These are phyloP conservation scores for Colletotrichum tamarilloi DNA, from an alignment of 2,329 filamentous ascomycete species.

Conservation along the genomic window DNA sequence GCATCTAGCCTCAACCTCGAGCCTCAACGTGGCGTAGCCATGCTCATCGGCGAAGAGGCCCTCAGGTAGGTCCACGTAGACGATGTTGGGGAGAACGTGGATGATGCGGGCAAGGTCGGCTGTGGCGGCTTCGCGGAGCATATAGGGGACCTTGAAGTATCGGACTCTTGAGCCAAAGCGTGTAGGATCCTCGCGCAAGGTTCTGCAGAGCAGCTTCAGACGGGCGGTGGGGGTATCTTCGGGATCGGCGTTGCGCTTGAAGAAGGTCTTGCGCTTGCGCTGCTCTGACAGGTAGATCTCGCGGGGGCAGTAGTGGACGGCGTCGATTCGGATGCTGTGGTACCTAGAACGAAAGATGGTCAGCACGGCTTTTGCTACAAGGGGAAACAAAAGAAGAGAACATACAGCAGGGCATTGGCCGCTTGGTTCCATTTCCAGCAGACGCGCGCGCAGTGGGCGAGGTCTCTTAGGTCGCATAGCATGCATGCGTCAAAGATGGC, in stretches of 20 bases:
- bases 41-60: conserved; percentile 87
- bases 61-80: conserved; percentile 90
- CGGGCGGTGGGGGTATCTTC: conserved; percentile 83
- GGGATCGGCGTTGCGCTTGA: conserved; percentile 81
- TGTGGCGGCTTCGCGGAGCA: conserved; percentile 90
- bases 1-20: conserved; percentile 87
- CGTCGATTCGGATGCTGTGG: conserved; percentile 90
- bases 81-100: conserved; percentile 84
- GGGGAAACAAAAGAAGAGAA: conserved; percentile 37
- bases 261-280: conserved; percentile 78
- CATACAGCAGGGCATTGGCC: conserved; percentile 70
- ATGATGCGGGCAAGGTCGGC: conserved; percentile 87
- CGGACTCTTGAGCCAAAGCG: conserved; percentile 76
- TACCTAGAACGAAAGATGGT: conserved; percentile 66
- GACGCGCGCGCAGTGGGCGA: conserved; percentile 82
- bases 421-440: conserved; percentile 76
- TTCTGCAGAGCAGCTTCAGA: conserved; percentile 82
- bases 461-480: conserved; percentile 91
- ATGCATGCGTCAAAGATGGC: conserved; percentile 85
- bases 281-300: conserved; percentile 84
- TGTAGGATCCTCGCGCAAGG: conserved; percentile 80
- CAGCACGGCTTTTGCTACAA: conserved; percentile 21
- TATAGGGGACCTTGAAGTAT: conserved; percentile 91
- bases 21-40: conserved; percentile 78
- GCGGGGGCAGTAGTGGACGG: conserved; percentile 92